Conservation (phyloP, 1,284 basidiomycete genomes). For the Ceratobasidium papillatum region DNA sequence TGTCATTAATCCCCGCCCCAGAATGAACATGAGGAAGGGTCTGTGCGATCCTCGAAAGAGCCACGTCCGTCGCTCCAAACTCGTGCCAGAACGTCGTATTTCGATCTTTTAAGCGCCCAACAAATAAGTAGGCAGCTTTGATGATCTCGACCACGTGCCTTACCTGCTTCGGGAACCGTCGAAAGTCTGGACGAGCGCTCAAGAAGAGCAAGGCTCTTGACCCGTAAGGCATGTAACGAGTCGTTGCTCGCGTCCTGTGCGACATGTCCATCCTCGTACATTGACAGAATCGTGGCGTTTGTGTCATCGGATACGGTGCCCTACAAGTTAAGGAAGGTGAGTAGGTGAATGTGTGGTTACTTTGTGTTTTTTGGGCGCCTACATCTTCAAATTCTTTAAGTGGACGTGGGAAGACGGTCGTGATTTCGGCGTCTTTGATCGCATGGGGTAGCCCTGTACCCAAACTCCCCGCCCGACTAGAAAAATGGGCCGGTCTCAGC, state of each 20-base stretch:
- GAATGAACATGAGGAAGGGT: slow-evolving; percentile 38
- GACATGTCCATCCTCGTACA: slow-evolving; percentile 30
- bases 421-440: slow-evolving; percentile 36
- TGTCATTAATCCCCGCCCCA: slow-evolving; percentile 51
- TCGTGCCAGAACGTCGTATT: slow-evolving; percentile 61
- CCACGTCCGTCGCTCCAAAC: slow-evolving; percentile 24
- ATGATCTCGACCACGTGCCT: slow-evolving; percentile 46
- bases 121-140: slow-evolving; percentile 60
- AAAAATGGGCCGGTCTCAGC: slow-evolving; percentile 8
- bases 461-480: slow-evolving; percentile 37
- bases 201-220: slow-evolving; percentile 77
- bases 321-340: background rate
- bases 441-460: slow-evolving; percentile 34
- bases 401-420: slow-evolving; percentile 38
- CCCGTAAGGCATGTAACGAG: slow-evolving; percentile 59
- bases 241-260: slow-evolving; percentile 47
- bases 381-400: slow-evolving; percentile 36
- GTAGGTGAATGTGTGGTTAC: background rate
- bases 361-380: background rate
- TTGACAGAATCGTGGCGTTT: slow-evolving; percentile 24
- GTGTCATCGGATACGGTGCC: slow-evolving; percentile 29
- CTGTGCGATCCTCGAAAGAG: slow-evolving; percentile 15
- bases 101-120: slow-evolving; percentile 65
- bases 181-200: slow-evolving; percentile 69
- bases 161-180: slow-evolving; percentile 65